Base-by-base conservation (phyloP, 2,329 filamentous ascomycete genomes). In the Nakataea oryzae region DNA sequence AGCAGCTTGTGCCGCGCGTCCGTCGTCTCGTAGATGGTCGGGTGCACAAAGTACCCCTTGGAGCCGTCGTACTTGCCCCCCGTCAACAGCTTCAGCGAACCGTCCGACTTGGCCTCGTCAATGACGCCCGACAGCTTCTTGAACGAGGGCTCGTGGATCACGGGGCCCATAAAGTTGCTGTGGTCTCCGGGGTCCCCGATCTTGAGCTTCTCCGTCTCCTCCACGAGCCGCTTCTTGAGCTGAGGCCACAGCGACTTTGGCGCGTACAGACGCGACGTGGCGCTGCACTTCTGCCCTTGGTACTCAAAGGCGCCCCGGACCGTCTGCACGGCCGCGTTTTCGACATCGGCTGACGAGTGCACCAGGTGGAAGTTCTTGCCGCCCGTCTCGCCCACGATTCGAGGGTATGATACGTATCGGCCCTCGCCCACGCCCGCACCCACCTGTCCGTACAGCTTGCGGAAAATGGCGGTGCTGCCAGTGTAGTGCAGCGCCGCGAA, bases 401-500 rank as follows among this genome's bases (percentile, higher is more conserved):
- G 71, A 0, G 79, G 79, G 68, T 97, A 97, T 69, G 88, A 86
- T 65, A 81, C 81, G 78, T 96, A 97, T 64, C 85, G 88, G 65
- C 89, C 91, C 70, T 92, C 86, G 6, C 90, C 89, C 26, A 96
- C 87, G 54, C 90, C 90, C 66, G 83, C 80, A 13, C 91, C 90
- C 69, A 97, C 96, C 73, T 91, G 85, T 24, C 91, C 91, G 73
- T 96, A 96, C 14, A 97, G 81, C 70, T 86, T 86, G 65, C 91
- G 88, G 86, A 97, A 97, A 32, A 97, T 90, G 59, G 86, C 86
- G 0, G 93, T 97, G 78, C 89, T 95, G 64, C 93, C 93, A 0
- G 93, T 97, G 80, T 93, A 97, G 79, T 97, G 92, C 27, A 97
- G 85, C n/a, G 90, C 89, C 11, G 93, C 88, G 69, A 97, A 95